Evolutionary conservation across 1,139 yeast genomes (phyloP).

Genomic region (Lodderomyces oxycetoniae): DNA sequence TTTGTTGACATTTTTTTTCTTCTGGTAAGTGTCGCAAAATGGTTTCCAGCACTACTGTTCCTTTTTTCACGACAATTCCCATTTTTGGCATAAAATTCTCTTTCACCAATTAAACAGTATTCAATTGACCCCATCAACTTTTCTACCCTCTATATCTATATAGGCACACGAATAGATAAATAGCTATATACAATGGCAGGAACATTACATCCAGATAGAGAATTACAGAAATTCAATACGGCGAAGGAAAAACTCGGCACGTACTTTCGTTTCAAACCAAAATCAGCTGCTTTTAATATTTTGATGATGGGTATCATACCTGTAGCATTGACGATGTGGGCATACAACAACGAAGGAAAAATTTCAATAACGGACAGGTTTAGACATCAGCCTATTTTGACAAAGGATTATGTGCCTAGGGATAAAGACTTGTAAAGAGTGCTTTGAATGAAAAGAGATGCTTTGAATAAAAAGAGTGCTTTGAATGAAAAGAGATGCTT

Average conservation of each 20-base stretch:
- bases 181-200: slow-evolving; percentile 43
- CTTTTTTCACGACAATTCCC: too few relatives aligned
- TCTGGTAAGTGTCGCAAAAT: too few relatives aligned
- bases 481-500: background rate
- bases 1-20: too few relatives aligned
- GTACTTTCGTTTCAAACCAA: slow-evolving; percentile 43
- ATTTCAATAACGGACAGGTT: slow-evolving; percentile 29
- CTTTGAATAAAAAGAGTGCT: background rate
- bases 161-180: too few relatives aligned
- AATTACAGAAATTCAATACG: slow-evolving; percentile 38
- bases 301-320: slow-evolving; percentile 40
- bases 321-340: slow-evolving; percentile 31
- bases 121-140: background rate
- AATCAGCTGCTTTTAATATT: slow-evolving; percentile 33
- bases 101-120: background rate
- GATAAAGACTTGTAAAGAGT: slow-evolving; percentile 36
- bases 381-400: slow-evolving; percentile 36
- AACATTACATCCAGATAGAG: slow-evolving; percentile 44
- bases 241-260: slow-evolving; percentile 42
- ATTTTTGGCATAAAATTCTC: background rate
- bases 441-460: background rate
- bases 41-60: too few relatives aligned
- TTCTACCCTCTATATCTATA: background rate
- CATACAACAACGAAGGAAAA: slow-evolving; percentile 39
- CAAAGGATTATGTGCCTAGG: slow-evolving; percentile 42